Percentiles rank a stretch among this genome's conserved stretches.
Conservation (phyloP, 768 basidiomycete genomes). For the Auricularia cornea region DNA sequence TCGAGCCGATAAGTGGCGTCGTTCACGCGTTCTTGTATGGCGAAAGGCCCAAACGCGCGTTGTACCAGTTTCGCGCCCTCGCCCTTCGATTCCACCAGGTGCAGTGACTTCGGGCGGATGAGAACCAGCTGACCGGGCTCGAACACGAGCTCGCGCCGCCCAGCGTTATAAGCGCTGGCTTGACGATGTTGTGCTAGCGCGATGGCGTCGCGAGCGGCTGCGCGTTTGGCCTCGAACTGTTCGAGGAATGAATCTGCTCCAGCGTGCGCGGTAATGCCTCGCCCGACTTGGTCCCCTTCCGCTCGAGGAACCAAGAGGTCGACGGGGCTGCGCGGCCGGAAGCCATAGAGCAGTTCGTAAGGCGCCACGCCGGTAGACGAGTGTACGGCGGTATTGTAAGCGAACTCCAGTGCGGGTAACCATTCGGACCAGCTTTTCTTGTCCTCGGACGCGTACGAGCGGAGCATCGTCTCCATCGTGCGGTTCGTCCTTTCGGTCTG, state of each 20-base stretch:
- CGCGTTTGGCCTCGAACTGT: neutral
- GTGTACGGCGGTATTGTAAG: conserved; percentile 14
- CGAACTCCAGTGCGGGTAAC: conserved; percentile 19
- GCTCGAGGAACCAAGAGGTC: too few relatives aligned
- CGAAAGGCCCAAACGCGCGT: conserved; percentile 17
- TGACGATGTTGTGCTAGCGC: conserved; percentile 18
- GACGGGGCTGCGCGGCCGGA: too few relatives aligned
- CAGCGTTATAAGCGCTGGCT: conserved; percentile 15
- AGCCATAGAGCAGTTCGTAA: conserved; percentile 1
- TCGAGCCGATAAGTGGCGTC: neutral
- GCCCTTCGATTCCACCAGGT: conserved; percentile 14
- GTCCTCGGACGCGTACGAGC: conserved; percentile 8
- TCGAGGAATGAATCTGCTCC: too few relatives aligned
- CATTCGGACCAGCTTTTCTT: conserved; percentile 16
- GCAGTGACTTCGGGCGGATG: conserved; percentile 18
- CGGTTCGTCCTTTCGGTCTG: conserved; percentile 25
- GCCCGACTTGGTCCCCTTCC: too few relatives aligned
- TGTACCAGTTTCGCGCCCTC: conserved; percentile 16
- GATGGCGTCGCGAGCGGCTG: conserved; percentile 12
- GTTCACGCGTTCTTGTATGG: conserved; percentile 14
- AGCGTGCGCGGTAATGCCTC: too few relatives aligned
- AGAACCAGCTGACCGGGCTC: too few relatives aligned
- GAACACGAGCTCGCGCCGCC: conserved; percentile 11
- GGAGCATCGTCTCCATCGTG: conserved; percentile 18
- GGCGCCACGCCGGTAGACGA: conserved; percentile 8